Evolutionary conservation across 257 asterid species (phyloP).

Genomic region (Hygrophila difformis): DNA sequence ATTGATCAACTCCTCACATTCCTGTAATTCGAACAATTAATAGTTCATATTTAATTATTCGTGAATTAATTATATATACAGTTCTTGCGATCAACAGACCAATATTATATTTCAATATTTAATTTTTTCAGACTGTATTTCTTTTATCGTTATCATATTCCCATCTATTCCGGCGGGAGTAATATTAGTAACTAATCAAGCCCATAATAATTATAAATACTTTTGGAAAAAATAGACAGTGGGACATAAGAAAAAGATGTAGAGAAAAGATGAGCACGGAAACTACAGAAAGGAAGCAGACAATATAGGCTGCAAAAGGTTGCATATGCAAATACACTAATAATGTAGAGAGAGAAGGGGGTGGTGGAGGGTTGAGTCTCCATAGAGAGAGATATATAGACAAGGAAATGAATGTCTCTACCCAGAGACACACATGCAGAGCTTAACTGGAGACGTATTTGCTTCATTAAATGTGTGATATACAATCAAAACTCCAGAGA

Average conservation of each 20-base stretch:
- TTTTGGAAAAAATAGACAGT: constrained; percentile 8
- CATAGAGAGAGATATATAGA: no score
- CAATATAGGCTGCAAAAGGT: constrained; percentile 32
- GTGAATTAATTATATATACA: no score
- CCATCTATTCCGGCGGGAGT: no score
- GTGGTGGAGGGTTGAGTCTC: constrained; percentile 1
- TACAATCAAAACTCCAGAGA: constrained; percentile 47
- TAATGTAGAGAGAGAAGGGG: constrained; percentile 5
- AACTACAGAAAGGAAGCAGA: constrained; percentile 16
- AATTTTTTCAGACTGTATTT: no score
- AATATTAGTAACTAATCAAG: no score
- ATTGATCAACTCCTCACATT: no score
- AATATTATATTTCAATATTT: no score
- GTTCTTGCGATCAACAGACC: no score
- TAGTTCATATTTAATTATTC: no score
- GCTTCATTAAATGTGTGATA: constrained; percentile 58
- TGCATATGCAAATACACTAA: constrained; percentile 8
- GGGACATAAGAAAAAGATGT: constrained; percentile 27
- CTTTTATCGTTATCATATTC: no score
- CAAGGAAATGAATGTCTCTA: constrained; percentile 19
- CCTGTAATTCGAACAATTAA: no score
- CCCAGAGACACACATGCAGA: constrained; percentile 63
- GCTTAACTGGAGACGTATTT: constrained; percentile 28
- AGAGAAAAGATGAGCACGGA: background rate
- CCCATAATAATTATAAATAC: background rate